Evolutionary conservation across 2,329 filamentous ascomycete species (phyloP), one percentile per base, ranked within the genome.

Genomic region (Aspergillus ruber): DNA sequence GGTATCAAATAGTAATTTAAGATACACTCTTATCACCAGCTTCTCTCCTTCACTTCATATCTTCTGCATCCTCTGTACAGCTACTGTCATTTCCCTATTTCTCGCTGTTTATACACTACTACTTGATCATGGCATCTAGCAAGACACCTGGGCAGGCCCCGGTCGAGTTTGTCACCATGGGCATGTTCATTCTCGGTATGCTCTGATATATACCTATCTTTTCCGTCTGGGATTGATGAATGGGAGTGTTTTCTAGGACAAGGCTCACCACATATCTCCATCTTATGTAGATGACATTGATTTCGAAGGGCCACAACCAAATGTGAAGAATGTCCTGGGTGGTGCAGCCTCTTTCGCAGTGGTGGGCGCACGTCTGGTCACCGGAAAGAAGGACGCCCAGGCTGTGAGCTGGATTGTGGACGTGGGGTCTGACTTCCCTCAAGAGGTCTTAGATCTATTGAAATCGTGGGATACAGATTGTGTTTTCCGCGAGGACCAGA

Each of bases 391-490:
- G 3, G 58, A 75, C 41, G 86, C 88, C 18, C 75, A 73, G 33
- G 77, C 79, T 2, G 82, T 97, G 5, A 89, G 88, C 53, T 97
- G 90, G 90, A 84, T 97, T 52, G 82, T 97, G 39, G 91, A 98
- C 68, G 81, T 83, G 59, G 93, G 93, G 25, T 85, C 81, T 13
- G 93, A 97, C 68, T 97, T 97, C 56, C 90, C 91, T 0, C 54
- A 73, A 0, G 70, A 78, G 10, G 74, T 95, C 45, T 77, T 79
- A 42, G 63, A 75, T 2, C 74, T 80, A 39, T 83, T 98, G 55
- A 70, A 78, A 12, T 77, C 80, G 39, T 96, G 93, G 90, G 70
- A 82, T 13, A 95, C 90, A 1, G 80, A 81, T 5, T 86, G 81
- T 17, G 61, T 89, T 13, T 72, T 93, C 54, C 81, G 90, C 45